Base-by-base conservation (phyloP, 495 filamentous ascomycete species). In the Daldinia childiae region DNA sequence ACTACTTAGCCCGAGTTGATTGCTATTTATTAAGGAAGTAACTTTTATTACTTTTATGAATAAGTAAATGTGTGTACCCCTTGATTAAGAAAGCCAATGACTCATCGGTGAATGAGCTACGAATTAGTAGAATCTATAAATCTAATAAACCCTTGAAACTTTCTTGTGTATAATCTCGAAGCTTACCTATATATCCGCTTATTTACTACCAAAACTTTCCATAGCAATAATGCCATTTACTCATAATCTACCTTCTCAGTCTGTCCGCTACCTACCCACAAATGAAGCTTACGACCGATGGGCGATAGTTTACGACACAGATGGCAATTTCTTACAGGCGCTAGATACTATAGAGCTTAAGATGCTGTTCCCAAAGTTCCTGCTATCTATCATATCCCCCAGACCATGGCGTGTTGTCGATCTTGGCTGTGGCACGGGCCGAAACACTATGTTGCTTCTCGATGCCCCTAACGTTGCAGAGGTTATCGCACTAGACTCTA, bases 321-420 rank as follows among this genome's bases (percentile, higher is more conserved):
- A 93, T 65, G 87, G 87, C 27, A 93, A 93, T 76, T 90, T 92
- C 76, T 82, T 93, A 1, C 91, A 93, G 80, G 84, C 85, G 5
- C 81, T 91, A 34, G 91, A 93, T 73, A 87, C 86, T 34, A 74
- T 86, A 39, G 85, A 90, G 74, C 83, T 92, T 74, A 71, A 68
- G 11, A 64, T 74, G 1, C 72, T 90, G 1, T 81, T 93, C 26
- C 89, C 90, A 2, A 60, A 66, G 0, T 85, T 92, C 58, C 72
- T 91, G 11, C 51, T 70, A 1, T 73, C 55, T 4, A 73, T 86
- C n/a, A 38, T 62, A 12, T 66, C 64, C 4, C 43, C 70, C 12
- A 74, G 71, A 30, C 72, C 75, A n/a, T 79, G 83, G 76, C 82
- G 76, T 52, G 60, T 90, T 8, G 75, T 87, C 55, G 85, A 91